Evolutionary conservation across 176 grass and related monocot species (phyloP).

Genomic region (Zea luxurians): DNA sequence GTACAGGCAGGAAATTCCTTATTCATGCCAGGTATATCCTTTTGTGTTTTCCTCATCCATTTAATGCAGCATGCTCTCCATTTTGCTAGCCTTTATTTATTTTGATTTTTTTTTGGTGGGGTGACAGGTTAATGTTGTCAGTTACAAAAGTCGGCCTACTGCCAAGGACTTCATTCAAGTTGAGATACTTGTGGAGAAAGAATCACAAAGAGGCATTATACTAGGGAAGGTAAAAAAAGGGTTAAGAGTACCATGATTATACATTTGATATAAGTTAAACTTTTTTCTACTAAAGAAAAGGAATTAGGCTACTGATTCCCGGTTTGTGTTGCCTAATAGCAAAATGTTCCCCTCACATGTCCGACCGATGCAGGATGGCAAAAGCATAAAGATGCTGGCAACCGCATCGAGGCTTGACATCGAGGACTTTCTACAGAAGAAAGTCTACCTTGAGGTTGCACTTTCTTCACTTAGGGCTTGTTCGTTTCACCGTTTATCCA

Average conservation of each 20-base stretch:
- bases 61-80: conserved; percentile 1
- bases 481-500: too few relatives aligned
- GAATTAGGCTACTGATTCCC: background rate
- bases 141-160: conserved; percentile 76
- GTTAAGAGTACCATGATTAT: background rate
- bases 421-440: conserved; percentile 98
- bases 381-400: conserved; percentile 85
- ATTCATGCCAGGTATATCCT: conserved; percentile 79
- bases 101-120: conserved; percentile 15
- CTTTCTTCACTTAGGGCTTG: background rate
- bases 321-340: background rate
- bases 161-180: conserved; percentile 98
- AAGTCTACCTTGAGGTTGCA: conserved; percentile 89
- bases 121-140: conserved; percentile 74
- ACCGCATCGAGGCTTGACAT: conserved; percentile 96
- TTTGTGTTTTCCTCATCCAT: background rate
- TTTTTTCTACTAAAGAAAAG: background rate
- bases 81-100: conserved; percentile 16
- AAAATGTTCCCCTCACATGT: background rate
- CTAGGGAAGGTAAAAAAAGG: conserved; percentile 71
- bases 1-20: conserved; percentile 91
- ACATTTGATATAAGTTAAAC: background rate
- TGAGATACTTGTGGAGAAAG: conserved; percentile 92
- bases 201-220: conserved; percentile 87
- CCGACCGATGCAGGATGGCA: conserved; percentile 61